These are phyloP conservation scores for Aspergillus transmontanensis DNA, from an alignment of 2,329 filamentous ascomycete species.

Conservation along the genomic window DNA sequence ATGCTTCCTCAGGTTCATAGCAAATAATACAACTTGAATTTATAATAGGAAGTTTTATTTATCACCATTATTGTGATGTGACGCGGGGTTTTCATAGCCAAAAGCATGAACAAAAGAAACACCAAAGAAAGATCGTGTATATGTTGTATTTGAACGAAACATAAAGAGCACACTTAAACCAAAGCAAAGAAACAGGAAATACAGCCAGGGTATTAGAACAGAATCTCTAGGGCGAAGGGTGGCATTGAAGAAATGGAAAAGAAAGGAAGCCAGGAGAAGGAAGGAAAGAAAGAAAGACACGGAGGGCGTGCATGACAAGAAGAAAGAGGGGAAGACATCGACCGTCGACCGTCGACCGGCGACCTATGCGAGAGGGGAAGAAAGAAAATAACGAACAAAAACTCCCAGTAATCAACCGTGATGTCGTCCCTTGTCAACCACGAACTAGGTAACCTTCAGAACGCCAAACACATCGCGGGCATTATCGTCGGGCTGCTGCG, in stretches of 20 bases:
- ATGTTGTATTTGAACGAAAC: neutral
- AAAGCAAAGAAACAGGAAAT: constrained; percentile 2
- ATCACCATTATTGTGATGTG: neutral
- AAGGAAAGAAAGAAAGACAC: constrained; percentile 15
- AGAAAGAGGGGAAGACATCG: constrained; percentile 13
- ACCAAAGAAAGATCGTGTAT: neutral
- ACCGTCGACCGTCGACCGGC: constrained; percentile 29
- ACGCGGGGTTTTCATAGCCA: neutral
- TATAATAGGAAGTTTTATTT: neutral
- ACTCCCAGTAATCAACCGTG: constrained; percentile 14
- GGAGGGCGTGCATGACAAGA: constrained; percentile 2
- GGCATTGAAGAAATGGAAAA: neutral
- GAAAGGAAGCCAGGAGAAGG: constrained; percentile 11
- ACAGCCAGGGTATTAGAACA: constrained; percentile 17
- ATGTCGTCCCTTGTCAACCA: constrained; percentile 10
- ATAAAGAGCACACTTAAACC: neutral
- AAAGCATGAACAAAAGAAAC: neutral
- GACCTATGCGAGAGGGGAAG: constrained; percentile 26
- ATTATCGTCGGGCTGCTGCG: constrained; percentile 25
- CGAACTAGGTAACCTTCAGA: constrained; percentile 36
- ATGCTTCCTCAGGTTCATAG: neutral
- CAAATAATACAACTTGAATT: neutral
- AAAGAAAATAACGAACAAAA: constrained; percentile 13
- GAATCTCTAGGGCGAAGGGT: constrained; percentile 5
- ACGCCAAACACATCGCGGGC: constrained; percentile 44